Base-by-base conservation (phyloP, 1,284 basidiomycete species). In the Ceratobasidium sp. region DNA sequence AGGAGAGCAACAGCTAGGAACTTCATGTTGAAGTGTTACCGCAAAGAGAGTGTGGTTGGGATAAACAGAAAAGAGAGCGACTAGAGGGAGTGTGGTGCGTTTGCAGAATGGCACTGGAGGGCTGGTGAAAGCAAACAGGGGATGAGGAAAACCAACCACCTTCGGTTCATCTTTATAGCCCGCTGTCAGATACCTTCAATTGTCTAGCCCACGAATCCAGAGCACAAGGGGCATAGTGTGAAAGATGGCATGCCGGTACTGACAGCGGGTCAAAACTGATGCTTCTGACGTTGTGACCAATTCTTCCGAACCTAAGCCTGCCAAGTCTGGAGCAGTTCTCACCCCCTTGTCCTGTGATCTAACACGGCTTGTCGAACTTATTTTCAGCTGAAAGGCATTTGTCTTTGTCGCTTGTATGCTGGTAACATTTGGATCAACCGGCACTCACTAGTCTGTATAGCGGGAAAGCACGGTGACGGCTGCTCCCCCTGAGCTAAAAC, bases 81-180 rank as follows among this genome's bases (percentile, higher is more conserved):
- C 40, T 44, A 37, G 17, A 75, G 51, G 19, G 71, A 65, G 61
- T 75, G 71, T 75, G 71, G 46, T 75, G 52, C 51, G 61, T 43
- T 71, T 59, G 69, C 57, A n/a, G 52, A 66, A 54, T 51, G 61
- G 43, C 44, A 46, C 25, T 37, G 25, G 22, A 43, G 40, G 59
- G 4, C 13, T 19, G 49, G 44, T 32, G 46, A 22, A 9, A 59
- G 32, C n/a, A 49, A 61, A 32, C 29, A 3, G 13, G n/a, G 37
- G 32, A 74, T 43, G 70, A 52, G 34, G 9, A 32, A 9, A 8
- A 11, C 8, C 15, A 19, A 17, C n/a, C 11, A 11, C 37, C 13
- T 11, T 32, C 22, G 9, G 19, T 19, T 22, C 15, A 37, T 2
- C 46, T 74, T 74, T 74, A 74, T 74, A 74, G 29, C n/a, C 44